A percentile compares a stretch with the other conserved stretches of the same genome.
Conservation (phyloP, 2,329 filamentous ascomycete genomes). For the Chaetomiaceae sp. region DNA sequence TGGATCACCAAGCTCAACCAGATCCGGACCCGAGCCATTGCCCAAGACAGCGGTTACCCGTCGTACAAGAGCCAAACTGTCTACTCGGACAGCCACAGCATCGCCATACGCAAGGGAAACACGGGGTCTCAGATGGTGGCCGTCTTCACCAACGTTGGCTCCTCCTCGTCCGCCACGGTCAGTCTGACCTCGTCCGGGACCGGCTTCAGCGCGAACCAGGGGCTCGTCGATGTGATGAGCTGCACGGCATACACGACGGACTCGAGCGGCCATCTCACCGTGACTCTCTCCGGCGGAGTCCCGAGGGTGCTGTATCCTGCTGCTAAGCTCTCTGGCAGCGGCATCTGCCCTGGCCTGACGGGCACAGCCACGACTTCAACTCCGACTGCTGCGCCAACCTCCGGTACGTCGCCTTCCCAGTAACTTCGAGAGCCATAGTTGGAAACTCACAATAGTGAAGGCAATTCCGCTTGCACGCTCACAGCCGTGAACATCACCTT, state of each 20-base stretch:
- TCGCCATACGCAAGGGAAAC: slow-evolving; percentile 46
- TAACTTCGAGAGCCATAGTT: too few relatives aligned
- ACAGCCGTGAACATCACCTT: slow-evolving; percentile 27
- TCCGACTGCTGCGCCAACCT: slow-evolving; percentile 9
- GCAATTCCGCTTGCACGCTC: slow-evolving; percentile 13
- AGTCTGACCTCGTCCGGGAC: slow-evolving; percentile 35
- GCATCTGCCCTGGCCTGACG: slow-evolving; percentile 35
- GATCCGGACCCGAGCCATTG: slow-evolving; percentile 44
- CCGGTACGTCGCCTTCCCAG: too few relatives aligned
- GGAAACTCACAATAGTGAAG: too few relatives aligned
- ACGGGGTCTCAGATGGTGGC: slow-evolving; percentile 35
- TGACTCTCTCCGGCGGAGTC: slow-evolving; percentile 40
- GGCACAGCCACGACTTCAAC: slow-evolving; percentile 4
- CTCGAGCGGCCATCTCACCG: slow-evolving; percentile 38
- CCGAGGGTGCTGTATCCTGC: slow-evolving; percentile 40
- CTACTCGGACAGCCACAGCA: slow-evolving; percentile 37
- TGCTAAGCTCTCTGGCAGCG: slow-evolving; percentile 32
- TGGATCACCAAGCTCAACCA: slow-evolving; percentile 46
- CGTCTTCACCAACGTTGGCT: slow-evolving; percentile 40
- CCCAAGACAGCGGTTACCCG: slow-evolving; percentile 36
- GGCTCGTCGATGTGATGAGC: slow-evolving; percentile 39
- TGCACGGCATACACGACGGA: slow-evolving; percentile 42
- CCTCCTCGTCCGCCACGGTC: slow-evolving; percentile 30
- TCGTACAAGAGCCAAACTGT: slow-evolving; percentile 36
- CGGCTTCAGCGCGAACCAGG: slow-evolving; percentile 34